phyloP scores from a whole-genome alignment of 2,329 filamentous ascomycete genomes.

The Botrytis sinoallii region DNA sequence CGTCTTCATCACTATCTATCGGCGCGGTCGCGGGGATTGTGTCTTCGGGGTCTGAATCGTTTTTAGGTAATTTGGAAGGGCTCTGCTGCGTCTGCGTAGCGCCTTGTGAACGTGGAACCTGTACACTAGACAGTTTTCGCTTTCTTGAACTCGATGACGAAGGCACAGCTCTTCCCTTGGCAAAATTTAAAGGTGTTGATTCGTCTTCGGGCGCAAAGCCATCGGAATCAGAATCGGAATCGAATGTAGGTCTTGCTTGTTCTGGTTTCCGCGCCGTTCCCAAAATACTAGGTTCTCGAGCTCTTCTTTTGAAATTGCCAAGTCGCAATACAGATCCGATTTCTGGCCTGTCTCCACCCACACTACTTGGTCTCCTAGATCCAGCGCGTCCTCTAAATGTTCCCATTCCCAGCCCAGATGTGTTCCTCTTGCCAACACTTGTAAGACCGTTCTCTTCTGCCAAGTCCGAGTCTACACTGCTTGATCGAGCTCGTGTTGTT shows the following conservation, averaged over 20 bases:
- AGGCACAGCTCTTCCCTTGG: slow-evolving; percentile 35
- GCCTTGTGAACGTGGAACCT: slow-evolving; percentile 29
- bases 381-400: slow-evolving; percentile 33
- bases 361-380: slow-evolving; percentile 30
- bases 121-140: slow-evolving; percentile 45
- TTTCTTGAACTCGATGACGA: slow-evolving; percentile 46
- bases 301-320: slow-evolving; percentile 55
- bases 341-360: slow-evolving; percentile 31
- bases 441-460: slow-evolving; percentile 32
- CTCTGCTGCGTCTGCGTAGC: slow-evolving; percentile 27
- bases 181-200: slow-evolving; percentile 61
- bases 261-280: slow-evolving; percentile 40
- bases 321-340: slow-evolving; percentile 48
- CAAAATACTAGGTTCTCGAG: slow-evolving; percentile 60
- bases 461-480: slow-evolving; percentile 37
- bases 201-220: slow-evolving; percentile 63
- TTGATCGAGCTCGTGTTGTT: slow-evolving; percentile 31
- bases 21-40: slow-evolving; percentile 31
- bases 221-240: slow-evolving; percentile 44
- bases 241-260: slow-evolving; percentile 41
- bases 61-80: slow-evolving; percentile 22
- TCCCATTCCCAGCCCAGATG: slow-evolving; percentile 32
- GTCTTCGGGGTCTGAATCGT: slow-evolving; percentile 26
- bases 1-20: slow-evolving; percentile 22
- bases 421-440: slow-evolving; percentile 32